These are phyloP conservation scores for Musa balbisiana DNA, from an alignment of 202 grass and related monocot species.

Conservation along the genomic window DNA sequence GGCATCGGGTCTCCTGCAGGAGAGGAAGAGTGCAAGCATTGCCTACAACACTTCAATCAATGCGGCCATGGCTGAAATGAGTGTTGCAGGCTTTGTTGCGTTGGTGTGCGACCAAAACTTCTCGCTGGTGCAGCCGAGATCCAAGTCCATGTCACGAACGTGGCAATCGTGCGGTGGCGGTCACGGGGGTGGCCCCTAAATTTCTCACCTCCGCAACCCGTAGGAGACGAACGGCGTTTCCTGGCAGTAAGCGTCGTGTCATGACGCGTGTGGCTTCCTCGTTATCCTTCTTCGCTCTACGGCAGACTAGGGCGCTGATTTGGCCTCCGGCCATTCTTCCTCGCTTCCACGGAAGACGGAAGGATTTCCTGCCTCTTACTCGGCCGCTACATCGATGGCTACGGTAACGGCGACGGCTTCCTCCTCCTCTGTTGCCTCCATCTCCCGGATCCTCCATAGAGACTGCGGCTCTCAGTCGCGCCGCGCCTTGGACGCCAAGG, in stretches of 20 bases:
- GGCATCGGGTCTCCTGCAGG: no score
- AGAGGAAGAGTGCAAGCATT: no score
- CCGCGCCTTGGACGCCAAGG: slow-evolving; percentile 9
- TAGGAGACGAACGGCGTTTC: no score
- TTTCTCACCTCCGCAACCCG: no score
- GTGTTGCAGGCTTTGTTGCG: no score
- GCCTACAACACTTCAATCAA: no score
- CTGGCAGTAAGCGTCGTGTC: neutral
- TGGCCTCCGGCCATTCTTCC: neutral
- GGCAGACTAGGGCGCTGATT: neutral
- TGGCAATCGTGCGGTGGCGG: no score
- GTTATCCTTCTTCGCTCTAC: neutral
- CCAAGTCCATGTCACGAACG: no score
- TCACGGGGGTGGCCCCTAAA: no score
- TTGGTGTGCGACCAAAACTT: no score
- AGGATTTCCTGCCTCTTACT: neutral
- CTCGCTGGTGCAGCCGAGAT: no score
- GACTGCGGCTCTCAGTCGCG: slow-evolving; percentile 15
- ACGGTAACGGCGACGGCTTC: neutral
- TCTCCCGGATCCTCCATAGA: slow-evolving; percentile 47
- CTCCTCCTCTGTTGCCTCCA: slow-evolving; percentile 49
- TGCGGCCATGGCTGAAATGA: no score
- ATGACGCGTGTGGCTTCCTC: neutral
- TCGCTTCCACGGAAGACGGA: neutral
- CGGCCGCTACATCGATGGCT: neutral